Base-by-base conservation (phyloP, 139 green algal species). In the Volvox reticuliferus region DNA sequence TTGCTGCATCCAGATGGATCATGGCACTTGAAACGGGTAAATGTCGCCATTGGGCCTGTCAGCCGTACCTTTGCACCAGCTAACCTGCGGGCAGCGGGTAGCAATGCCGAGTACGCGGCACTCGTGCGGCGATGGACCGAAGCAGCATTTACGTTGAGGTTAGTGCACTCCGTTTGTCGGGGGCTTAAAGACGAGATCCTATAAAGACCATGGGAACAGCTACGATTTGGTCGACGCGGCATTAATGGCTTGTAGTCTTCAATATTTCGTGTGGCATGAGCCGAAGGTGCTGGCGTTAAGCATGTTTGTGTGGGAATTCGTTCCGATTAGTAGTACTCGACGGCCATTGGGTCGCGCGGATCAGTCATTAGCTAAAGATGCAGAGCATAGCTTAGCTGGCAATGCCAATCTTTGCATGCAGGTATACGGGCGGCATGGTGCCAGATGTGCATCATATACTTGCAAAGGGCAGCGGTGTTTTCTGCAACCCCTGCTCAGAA, bases 391-490 rank as follows among this genome's bases (percentile, higher is more conserved):
- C 44, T 55, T 55, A 55, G 44, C 44, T 55, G 44, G 44, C 44
- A 55, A 14, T 55, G 5, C 44, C 9, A 5, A 9, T 14, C 44
- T 55, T 55, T 55, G 44, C 44, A 26, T 68, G 9, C 50, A 90
- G 86, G 2, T 99, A 99, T 93, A 96, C 92, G 33, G 96, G 96
- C 14, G 95, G 95, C 61, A 97, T 98, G 94, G 97, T 98, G 79
- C 95, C 96, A 2, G 97, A 99, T 69, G 91, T 99, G 33, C 97
- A 99, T 77, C 96, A 99, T 92, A 97, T 98, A 1, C 78, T 99
- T 1, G 92, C 94, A 20, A 98, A 98, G 94, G 95, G 96, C 26
- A 96, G 96, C 21, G 97, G 97, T 33, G 93, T 99, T 19, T 99
- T 98, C 91, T 97, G 94, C 92, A 98, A 97, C 93, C 97, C 97